Evolutionary conservation across 1,139 yeast species (phyloP).

Genomic region (Hemisphaericaspora lyxosophila): DNA sequence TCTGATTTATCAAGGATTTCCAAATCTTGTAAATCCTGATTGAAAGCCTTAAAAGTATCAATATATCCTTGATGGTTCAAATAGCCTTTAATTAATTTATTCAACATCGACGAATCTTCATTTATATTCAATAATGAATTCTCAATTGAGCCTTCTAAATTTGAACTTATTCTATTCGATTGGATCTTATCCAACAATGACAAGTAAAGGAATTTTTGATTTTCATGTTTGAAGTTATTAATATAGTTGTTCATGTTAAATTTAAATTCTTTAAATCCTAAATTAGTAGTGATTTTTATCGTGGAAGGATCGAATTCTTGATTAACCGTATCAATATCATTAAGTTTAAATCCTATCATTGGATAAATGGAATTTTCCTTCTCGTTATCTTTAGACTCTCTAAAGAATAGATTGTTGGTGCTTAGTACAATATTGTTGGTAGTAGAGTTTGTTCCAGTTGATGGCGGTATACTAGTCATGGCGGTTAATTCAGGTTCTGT

Average conservation of each 20-base stretch:
- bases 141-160: slow-evolving; percentile 16
- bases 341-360: slow-evolving; percentile 41
- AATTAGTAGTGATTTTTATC: slow-evolving; percentile 55
- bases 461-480: not conserved
- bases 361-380: slow-evolving; percentile 34
- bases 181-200: slow-evolving; percentile 13
- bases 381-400: slow-evolving; percentile 15
- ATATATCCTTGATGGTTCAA: slow-evolving; percentile 72
- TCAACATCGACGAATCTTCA: slow-evolving; percentile 39
- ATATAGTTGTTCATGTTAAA: slow-evolving; percentile 74
- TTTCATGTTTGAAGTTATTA: slow-evolving; percentile 35
- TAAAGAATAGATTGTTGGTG: slow-evolving; percentile 27
- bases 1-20: slow-evolving; percentile 19
- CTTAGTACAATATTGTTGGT: not conserved
- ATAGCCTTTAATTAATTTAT: slow-evolving; percentile 64
- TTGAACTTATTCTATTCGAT: slow-evolving; percentile 1
- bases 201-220: slow-evolving; percentile 17
- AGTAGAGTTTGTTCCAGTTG: not conserved
- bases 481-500: slow-evolving; percentile 28
- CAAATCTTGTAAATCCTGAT: slow-evolving; percentile 42
- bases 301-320: slow-evolving; percentile 8
- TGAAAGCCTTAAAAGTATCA: slow-evolving; percentile 65
- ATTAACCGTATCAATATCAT: slow-evolving; percentile 19
- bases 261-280: slow-evolving; percentile 67
- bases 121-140: slow-evolving; percentile 24